Base-by-base conservation (phyloP, 306 rosid species). In the Fagus sylvatica region DNA sequence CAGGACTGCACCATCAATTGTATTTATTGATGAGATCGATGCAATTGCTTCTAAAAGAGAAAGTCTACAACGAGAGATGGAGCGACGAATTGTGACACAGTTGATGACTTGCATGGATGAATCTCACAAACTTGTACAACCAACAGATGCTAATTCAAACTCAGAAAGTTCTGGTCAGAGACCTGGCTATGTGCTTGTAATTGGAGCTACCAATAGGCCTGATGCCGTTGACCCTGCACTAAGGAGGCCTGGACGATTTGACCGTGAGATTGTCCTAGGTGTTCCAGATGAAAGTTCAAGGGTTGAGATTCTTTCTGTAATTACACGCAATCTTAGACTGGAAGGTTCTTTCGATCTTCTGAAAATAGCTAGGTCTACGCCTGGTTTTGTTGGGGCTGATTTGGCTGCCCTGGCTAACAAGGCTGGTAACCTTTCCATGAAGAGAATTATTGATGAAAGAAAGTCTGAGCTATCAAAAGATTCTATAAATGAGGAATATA, bases 201-300 rank as follows among this genome's bases (percentile, higher is more conserved):
- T 93, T 81, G 98, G 93, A 42, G 98, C 98, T 12, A 94, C 97
- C n/a, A 94, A 94, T 80, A 94, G 98, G 79, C 98, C 98, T 5
- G 98, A 94, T 85, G 93, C 94, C 11, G 81, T 90, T 70, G 94
- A 90, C 78, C 76, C 88, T 72, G 92, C 92, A 19, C 66, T 94
- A 4, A 87, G 98, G 88, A 91, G 98, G 81, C 96, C 98, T 3
- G 98, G 98, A 10, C 83, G 98, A 41, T 94, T 94, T 82, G 97
- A 90, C 57, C 88, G 90, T 1, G 98, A 91, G 81, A 83, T 94
- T 72, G 46, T 76, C 34, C 85, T 94, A 74, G 89, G 91, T 46
- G 88, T 87, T 70, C 94, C 94, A 0, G 89, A 90, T 79, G 94
- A 90, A 78, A 79, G 57, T 77, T 86, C 88, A 0, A 86, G 94